These are phyloP conservation scores for Zymoseptoria passerinii DNA, from an alignment of 2,329 filamentous ascomycete genomes.

Conservation along the genomic window DNA sequence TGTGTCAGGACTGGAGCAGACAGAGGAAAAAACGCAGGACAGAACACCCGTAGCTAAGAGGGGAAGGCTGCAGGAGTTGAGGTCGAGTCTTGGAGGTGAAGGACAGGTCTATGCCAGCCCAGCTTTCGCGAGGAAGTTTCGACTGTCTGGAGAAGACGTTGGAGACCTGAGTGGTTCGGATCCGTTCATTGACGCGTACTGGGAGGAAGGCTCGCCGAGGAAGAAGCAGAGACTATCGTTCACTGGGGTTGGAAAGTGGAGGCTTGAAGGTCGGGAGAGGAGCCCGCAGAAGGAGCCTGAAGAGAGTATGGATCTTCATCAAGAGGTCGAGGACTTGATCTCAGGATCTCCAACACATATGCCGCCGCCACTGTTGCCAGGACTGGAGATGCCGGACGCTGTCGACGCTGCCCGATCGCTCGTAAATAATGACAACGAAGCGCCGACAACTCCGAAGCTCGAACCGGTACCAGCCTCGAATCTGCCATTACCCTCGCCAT, in stretches of 20 bases:
- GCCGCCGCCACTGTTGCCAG: background rate
- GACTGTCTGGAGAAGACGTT: slow-evolving; percentile 60
- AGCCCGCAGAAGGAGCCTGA: slow-evolving; percentile 52
- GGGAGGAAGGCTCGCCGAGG: slow-evolving; percentile 48
- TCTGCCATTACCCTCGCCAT: slow-evolving; percentile 29
- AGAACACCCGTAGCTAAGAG: slow-evolving; percentile 4
- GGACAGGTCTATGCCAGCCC: slow-evolving; percentile 52
- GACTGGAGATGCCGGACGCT: background rate
- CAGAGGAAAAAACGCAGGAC: background rate
- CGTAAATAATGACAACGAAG: slow-evolving; percentile 13
- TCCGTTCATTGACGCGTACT: slow-evolving; percentile 55
- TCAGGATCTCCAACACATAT: background rate
- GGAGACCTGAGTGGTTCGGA: slow-evolving; percentile 55
- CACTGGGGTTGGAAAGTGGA: slow-evolving; percentile 62
- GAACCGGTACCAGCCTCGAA: slow-evolving; percentile 22
- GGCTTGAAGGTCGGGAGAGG: slow-evolving; percentile 60
- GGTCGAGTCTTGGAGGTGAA: slow-evolving; percentile 12
- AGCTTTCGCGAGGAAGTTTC: slow-evolving; percentile 65
- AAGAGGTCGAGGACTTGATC: slow-evolving; percentile 1
- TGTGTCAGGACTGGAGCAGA: background rate
- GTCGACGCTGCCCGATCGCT: background rate
- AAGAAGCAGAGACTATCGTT: slow-evolving; percentile 66
- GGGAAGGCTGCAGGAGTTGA: slow-evolving; percentile 1
- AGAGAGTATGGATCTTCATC: background rate
- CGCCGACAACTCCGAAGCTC: slow-evolving; percentile 26